Evolutionary conservation across 2,329 filamentous ascomycete species (phyloP), one percentile per base, ranked within the genome.

Genomic region (Paraphaeosphaeria sporulosa): DNA sequence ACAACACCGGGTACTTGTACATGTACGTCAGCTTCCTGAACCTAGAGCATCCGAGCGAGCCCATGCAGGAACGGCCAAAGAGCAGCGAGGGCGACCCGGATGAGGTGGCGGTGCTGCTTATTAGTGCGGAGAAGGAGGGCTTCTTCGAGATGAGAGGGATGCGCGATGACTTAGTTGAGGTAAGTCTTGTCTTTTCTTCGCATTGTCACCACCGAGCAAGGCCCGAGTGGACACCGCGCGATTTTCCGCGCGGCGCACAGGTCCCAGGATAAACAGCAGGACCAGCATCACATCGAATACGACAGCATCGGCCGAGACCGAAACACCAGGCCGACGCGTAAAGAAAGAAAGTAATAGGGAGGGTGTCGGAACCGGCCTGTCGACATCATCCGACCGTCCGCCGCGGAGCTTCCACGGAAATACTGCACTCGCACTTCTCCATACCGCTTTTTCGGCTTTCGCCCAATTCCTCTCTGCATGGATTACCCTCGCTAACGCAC

Each of bases 21-120:
- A 98, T 99, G 93, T 99, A 98, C 73, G 95, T 99, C 74, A 97
- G 92, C 82, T 99, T 98, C 76, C 86, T 99, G 63, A 89, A 92
- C 67, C 83, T 87, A 40, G 82, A 84, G 46, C 78, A 83, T 19
- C 71, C 70, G 25, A 82, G 78, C 34, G 81, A 78, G 57, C 78
- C 77, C 30, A 76, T 79, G 77, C 72, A 68, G 69, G 77, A 80
- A 60, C 72, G 78, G 6, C 77, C 79, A 15, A 58, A 70, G 54
- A 76, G 71, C 23, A 71, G 66, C 40, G 70, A 73, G 5, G 74
- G 74, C 10, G 71, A 73, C 52, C 89, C 93, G 53, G 90, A 95
- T 65, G 85, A 87, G 27, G 89, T 96, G n/a, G 95, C 94, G 25
- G 89, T 98, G 60, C 87, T 99, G 36, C 86, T 99, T 61, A 96